phyloP scores from a whole-genome alignment of 805 yeast genomes.

The Lipomyces starkeyi region DNA sequence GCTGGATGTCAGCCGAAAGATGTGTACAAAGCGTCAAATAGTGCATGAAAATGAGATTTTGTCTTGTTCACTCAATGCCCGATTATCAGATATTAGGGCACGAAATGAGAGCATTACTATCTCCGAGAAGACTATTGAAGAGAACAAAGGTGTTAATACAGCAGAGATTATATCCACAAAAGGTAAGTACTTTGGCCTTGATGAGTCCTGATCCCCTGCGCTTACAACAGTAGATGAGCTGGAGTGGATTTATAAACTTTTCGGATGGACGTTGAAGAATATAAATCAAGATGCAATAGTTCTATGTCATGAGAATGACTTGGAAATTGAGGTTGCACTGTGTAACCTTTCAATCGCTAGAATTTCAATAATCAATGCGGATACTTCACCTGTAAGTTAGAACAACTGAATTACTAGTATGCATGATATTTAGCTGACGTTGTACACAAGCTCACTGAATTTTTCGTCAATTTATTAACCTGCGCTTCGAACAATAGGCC shows the following conservation, averaged over 20 bases:
- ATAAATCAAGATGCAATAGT: slow-evolving; percentile 5
- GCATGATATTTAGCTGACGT: background rate
- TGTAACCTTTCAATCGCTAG: background rate
- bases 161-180: slow-evolving; percentile 31
- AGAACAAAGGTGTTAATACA: slow-evolving; percentile 36
- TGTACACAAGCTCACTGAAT: slow-evolving; percentile 11
- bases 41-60: slow-evolving; percentile 15
- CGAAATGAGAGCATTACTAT: slow-evolving; percentile 31
- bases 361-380: background rate
- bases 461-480: slow-evolving; percentile 6
- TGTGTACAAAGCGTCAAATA: background rate
- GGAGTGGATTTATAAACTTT: slow-evolving; percentile 9
- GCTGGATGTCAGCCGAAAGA: slow-evolving; percentile 17
- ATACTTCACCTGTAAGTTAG: slow-evolving; percentile 18
- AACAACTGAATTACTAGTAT: background rate
- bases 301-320: slow-evolving; percentile 13
- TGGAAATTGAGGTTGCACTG: slow-evolving; percentile 10
- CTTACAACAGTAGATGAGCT: slow-evolving; percentile 13
- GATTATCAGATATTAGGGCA: slow-evolving; percentile 25
- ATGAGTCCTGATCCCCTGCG: background rate
- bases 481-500: background rate
- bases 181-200: slow-evolving; percentile 9
- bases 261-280: slow-evolving; percentile 25
- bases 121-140: slow-evolving; percentile 38
- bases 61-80: slow-evolving; percentile 22